Conservation (phyloP, 2,329 filamentous ascomycete genomes). For the Nothomitra cinnamomea region DNA sequence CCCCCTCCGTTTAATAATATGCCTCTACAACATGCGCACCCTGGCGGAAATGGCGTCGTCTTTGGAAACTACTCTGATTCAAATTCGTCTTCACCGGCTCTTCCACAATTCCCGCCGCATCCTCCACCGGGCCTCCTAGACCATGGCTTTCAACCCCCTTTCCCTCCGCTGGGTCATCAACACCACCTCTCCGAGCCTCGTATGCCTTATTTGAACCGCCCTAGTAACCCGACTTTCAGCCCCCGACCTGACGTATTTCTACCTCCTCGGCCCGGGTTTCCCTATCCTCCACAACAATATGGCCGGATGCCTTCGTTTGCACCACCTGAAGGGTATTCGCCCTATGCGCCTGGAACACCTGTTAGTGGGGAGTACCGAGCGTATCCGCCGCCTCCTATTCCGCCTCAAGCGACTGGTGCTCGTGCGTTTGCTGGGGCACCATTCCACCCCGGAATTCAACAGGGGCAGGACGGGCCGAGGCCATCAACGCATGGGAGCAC, state of each 20-base stretch:
- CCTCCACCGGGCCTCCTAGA: conserved; percentile 18
- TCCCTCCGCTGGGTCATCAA: conserved; percentile 12
- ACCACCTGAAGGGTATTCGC: neutral
- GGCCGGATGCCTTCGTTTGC: conserved; percentile 1
- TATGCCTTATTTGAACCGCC: conserved; percentile 15
- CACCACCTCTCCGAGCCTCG: conserved; percentile 20
- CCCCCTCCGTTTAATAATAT: conserved; percentile 8
- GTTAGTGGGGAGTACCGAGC: neutral
- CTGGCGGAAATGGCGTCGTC: conserved; percentile 20
- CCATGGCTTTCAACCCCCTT: conserved; percentile 10
- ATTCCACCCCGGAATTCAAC: neutral
- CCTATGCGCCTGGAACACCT: neutral
- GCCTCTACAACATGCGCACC: conserved; percentile 12
- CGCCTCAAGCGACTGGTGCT: neutral
- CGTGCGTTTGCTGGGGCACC: neutral
- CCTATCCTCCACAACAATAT: neutral
- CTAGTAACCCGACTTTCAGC: conserved; percentile 6
- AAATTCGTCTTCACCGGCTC: conserved; percentile 21
- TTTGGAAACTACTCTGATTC: conserved; percentile 24
- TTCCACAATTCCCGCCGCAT: conserved; percentile 12
- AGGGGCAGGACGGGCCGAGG: neutral
- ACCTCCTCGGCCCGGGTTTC: neutral
- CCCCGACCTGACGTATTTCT: conserved; percentile 1
- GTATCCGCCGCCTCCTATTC: neutral
- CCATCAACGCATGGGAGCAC: neutral